A percentile compares a stretch with the other conserved stretches of the same genome.
These are phyloP conservation scores for Penicillium angulare DNA, from an alignment of 495 filamentous ascomycete genomes.

Conservation along the genomic window DNA sequence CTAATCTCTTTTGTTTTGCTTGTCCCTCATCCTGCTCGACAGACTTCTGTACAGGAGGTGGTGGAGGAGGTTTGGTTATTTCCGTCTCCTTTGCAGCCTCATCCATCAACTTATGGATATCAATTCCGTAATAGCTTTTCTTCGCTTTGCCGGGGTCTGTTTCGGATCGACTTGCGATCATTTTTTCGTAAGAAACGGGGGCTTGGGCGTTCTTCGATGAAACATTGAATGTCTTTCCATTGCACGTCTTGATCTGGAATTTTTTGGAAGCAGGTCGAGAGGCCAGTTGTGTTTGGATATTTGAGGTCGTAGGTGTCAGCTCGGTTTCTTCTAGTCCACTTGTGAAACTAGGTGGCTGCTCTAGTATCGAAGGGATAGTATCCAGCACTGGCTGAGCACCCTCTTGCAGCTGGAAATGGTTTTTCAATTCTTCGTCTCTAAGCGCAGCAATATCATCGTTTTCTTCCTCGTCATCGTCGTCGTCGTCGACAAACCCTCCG, in stretches of 20 bases:
- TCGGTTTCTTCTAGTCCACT: not conserved
- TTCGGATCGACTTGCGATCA: conserved; percentile 67
- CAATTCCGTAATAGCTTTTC: conserved; percentile 85
- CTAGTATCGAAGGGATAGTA: conserved; percentile 1
- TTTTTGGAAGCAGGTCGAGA: conserved; percentile 19
- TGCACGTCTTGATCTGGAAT: conserved; percentile 60
- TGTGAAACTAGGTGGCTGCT: conserved; percentile 3
- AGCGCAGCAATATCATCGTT: conserved; percentile 34
- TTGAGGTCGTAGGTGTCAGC: conserved; percentile 2
- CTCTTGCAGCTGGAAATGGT: conserved; percentile 36
- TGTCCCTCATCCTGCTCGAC: conserved; percentile 40
- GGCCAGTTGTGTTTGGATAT: conserved; percentile 8
- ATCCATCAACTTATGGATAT: conserved; percentile 80
- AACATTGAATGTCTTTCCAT: conserved; percentile 60
- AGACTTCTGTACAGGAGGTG: conserved; percentile 27
- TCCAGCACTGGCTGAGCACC: conserved; percentile 18
- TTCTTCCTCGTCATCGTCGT: conserved; percentile 48
- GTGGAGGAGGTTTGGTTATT: conserved; percentile 11
- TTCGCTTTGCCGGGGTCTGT: conserved; percentile 69
- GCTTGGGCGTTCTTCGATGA: conserved; percentile 45
- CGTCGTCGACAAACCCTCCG: conserved; percentile 48
- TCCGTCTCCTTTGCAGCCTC: conserved; percentile 55
- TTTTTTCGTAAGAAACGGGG: conserved; percentile 60
- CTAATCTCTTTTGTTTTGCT: conserved; percentile 29
- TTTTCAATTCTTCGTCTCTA: conserved; percentile 36